Evolutionary conservation across 2,329 filamentous ascomycete genomes (phyloP).

Genomic region (Fusarium succisae): DNA sequence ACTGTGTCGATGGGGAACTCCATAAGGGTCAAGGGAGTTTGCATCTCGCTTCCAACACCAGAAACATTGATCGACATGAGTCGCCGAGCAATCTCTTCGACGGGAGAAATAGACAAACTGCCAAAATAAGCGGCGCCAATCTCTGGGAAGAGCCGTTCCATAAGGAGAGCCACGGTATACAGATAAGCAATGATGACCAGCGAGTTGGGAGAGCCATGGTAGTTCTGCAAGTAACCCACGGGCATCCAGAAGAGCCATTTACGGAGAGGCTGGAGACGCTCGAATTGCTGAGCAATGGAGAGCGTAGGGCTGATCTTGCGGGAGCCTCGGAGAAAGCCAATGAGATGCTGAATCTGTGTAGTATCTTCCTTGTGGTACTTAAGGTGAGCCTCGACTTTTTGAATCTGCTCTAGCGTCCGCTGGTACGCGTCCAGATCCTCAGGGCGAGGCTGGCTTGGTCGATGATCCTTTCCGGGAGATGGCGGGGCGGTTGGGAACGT

Average conservation of each 20-base stretch:
- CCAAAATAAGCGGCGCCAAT: conserved; percentile 90
- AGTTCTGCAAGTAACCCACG: conserved; percentile 81
- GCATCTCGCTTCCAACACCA: conserved; percentile 65
- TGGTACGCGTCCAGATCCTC: conserved; percentile 77
- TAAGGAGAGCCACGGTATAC: conserved; percentile 85
- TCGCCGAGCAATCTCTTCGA: conserved; percentile 86
- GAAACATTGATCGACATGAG: conserved; percentile 75
- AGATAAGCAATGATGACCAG: conserved; percentile 89
- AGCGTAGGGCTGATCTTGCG: conserved; percentile 75
- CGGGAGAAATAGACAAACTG: conserved; percentile 78
- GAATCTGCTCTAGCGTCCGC: conserved; percentile 72
- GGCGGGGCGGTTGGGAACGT: conserved; percentile 74
- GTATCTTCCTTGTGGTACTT: conserved; percentile 75
- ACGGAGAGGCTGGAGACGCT: conserved; percentile 85
- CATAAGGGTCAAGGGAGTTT: conserved; percentile 74
- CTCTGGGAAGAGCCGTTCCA: conserved; percentile 92
- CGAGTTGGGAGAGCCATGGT: conserved; percentile 78
- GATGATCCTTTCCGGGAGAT: conserved; percentile 69
- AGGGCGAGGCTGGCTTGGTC: conserved; percentile 69
- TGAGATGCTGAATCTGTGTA: conserved; percentile 73
- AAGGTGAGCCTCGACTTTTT: conserved; percentile 73
- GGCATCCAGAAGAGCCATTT: conserved; percentile 98
- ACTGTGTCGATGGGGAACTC: conserved; percentile 77
- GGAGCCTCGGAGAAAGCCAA: conserved; percentile 77
- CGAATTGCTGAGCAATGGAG: conserved; percentile 85